Evolutionary conservation across 768 basidiomycete species (phyloP).

Genomic region (Boletus pseudo-olivaceus): DNA sequence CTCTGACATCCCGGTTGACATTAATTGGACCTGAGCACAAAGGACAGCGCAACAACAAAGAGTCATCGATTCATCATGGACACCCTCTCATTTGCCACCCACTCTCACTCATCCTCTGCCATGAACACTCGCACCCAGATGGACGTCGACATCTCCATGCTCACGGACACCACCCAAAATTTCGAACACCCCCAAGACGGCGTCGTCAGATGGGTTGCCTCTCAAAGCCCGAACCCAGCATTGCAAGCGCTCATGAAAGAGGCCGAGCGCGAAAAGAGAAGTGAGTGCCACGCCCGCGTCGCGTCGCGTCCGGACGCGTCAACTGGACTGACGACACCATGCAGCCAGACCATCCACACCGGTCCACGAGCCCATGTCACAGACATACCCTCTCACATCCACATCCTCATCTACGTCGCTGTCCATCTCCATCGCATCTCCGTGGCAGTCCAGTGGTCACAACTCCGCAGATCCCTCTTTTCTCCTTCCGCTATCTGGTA

Average conservation of each 20-base stretch:
- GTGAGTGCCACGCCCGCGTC: conserved; percentile 9
- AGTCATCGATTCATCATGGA: not conserved
- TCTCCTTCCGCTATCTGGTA: conserved; percentile 5
- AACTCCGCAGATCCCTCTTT: conserved; percentile 3
- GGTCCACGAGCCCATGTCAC: conserved; percentile 7
- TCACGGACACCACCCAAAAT: conserved; percentile 16
- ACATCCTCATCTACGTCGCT: conserved; percentile 2
- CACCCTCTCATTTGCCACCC: not conserved
- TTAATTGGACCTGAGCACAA: not conserved
- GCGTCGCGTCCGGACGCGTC: not conserved
- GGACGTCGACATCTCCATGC: conserved; percentile 1
- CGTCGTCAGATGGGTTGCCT: conserved; percentile 26
- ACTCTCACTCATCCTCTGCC: not conserved
- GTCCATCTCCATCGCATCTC: conserved; percentile 4
- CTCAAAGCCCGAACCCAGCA: conserved; percentile 22
- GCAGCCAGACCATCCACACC: conserved; percentile 18
- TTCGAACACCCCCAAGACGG: conserved; percentile 5
- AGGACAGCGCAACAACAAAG: not conserved
- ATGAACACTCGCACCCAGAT: not conserved
- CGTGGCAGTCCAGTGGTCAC: conserved; percentile 4
- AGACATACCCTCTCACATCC: conserved; percentile 15
- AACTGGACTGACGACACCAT: not conserved
- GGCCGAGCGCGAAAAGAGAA: conserved; percentile 24
- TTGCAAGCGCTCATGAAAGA: conserved; percentile 25
- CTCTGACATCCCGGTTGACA: not conserved